These are phyloP conservation scores for Exserohilum rostratum DNA, from an alignment of 2,329 filamentous ascomycete species.

Conservation along the genomic window DNA sequence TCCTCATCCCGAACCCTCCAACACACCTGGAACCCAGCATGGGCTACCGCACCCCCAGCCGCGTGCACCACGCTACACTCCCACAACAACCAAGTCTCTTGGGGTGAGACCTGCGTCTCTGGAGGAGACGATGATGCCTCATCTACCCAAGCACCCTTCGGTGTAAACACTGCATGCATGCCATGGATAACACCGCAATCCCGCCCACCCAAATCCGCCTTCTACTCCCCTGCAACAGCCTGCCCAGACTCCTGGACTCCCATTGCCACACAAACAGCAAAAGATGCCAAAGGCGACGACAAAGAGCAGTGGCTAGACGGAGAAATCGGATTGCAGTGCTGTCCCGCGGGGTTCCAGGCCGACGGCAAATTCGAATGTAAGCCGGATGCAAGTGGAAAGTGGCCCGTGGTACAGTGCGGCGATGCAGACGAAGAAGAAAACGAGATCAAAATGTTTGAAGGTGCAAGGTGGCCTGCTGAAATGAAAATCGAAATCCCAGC, in stretches of 20 bases:
- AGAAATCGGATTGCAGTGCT: constrained; percentile 32
- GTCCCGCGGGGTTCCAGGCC: constrained; percentile 27
- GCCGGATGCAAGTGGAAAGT: constrained; percentile 15
- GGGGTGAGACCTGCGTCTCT: constrained; percentile 90
- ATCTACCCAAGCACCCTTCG: constrained; percentile 67
- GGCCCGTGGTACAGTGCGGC: constrained; percentile 23
- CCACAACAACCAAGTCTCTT: constrained; percentile 47
- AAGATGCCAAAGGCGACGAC: no score
- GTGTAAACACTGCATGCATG: constrained; percentile 66
- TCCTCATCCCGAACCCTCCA: constrained; percentile 21
- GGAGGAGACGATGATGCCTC: constrained; percentile 72
- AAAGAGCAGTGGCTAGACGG: constrained; percentile 22
- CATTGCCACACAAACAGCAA: constrained; percentile 28
- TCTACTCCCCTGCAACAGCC: constrained; percentile 33
- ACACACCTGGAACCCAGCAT: constrained; percentile 26
- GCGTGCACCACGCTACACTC: constrained; percentile 28
- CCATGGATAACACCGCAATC: constrained; percentile 28
- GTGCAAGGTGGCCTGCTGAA: constrained; percentile 15
- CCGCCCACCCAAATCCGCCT: constrained; percentile 15
- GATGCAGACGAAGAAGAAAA: constrained; percentile 34
- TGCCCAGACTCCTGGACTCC: constrained; percentile 28
- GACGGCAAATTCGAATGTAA: constrained; percentile 20
- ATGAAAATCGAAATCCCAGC: constrained; percentile 19
- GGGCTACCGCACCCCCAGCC: constrained; percentile 19
- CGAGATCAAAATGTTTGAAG: constrained; percentile 16